Evolutionary conservation across 1,139 yeast genomes (phyloP), one percentile per base, ranked within the genome.

Genomic region (Candida frijolesensis): DNA sequence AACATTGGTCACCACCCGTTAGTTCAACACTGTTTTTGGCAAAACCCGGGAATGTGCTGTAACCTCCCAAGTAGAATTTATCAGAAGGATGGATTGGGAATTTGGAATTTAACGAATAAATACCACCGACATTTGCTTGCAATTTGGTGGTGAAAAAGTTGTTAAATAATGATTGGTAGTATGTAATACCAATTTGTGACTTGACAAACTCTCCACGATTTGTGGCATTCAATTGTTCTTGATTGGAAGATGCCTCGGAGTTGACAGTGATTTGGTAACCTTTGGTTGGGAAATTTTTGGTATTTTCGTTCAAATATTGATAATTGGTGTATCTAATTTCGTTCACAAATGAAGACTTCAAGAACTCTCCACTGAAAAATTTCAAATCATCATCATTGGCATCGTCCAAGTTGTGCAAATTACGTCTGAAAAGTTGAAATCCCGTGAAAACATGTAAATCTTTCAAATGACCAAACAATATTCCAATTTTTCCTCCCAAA

Each of bases 41-140:
- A 53, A 74, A 76, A 0, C 82, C 82, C 47, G 62, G 62, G 56
- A 78, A 71, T 1, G 72, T 64, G 41, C 66, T 59, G 47, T 59
- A 60, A 0, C 82, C 82, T 10, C 82, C 82, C 50, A 80, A 67
- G 57, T 79, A 80, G 57, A 80, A 81, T 52, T 75, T 71, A 57
- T 82, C 86, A 11, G 74, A 62, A 6, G 66, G 59, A 53, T 78
- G 82, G 19, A 80, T 68, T 12, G 72, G 68, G 3, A 59, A 49
- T 30, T 55, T 55, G 6, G 56, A 51, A n/a, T 56, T 49, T 11
- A 64, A 63, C n/a, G 65, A 58, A 52, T 60, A 60, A 41, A 71
- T 64, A 12, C 68, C 65, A 15, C 85, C 85, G 27, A 69, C 55
- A 37, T 70, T 69, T 15, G 67, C 61, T 14, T 63, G 56, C 1